Evolutionary conservation across 352 stramenopile genomes (phyloP).

Genomic region (Pythium brassicae): DNA sequence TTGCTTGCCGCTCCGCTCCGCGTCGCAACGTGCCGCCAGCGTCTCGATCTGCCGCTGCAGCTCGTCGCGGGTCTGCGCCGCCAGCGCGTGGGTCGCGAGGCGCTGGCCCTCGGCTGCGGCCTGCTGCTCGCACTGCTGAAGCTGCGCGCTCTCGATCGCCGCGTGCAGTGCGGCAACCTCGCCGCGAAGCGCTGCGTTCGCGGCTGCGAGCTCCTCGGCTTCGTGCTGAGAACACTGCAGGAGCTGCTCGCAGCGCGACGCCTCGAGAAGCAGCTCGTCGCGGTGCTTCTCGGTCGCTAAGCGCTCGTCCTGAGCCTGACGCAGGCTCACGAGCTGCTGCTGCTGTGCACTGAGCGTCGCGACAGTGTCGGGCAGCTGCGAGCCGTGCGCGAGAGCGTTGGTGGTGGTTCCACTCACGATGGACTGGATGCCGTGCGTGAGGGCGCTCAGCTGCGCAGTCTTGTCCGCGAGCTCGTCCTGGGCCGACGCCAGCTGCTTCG

Average conservation of each 20-base stretch:
- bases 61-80: conserved; percentile 14
- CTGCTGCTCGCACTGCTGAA: conserved; percentile 10
- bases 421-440: conserved; percentile 5
- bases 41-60: conserved; percentile 18
- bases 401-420: background rate
- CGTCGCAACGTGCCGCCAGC: conserved; percentile 18
- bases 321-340: conserved; percentile 17
- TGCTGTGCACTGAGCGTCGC: no score
- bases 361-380: background rate
- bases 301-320: conserved; percentile 18
- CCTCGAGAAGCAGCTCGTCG: conserved; percentile 38
- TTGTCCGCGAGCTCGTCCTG: conserved; percentile 9
- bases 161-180: conserved; percentile 26
- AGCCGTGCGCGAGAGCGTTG: background rate
- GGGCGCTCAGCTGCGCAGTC: conserved; percentile 2
- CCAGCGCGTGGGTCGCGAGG: conserved; percentile 5
- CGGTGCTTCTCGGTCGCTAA: conserved; percentile 21
- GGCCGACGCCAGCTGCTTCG: conserved; percentile 10
- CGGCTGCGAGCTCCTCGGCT: conserved; percentile 24
- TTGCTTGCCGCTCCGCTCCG: conserved; percentile 23
- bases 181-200: conserved; percentile 22
- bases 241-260: conserved; percentile 37
- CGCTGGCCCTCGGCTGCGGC: background rate
- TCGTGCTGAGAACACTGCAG: conserved; percentile 34
- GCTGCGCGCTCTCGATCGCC: conserved; percentile 20